Evolutionary conservation across 768 basidiomycete species (phyloP), one percentile per base, ranked within the genome.

Genomic region (Rhizopogon vesiculosus): DNA sequence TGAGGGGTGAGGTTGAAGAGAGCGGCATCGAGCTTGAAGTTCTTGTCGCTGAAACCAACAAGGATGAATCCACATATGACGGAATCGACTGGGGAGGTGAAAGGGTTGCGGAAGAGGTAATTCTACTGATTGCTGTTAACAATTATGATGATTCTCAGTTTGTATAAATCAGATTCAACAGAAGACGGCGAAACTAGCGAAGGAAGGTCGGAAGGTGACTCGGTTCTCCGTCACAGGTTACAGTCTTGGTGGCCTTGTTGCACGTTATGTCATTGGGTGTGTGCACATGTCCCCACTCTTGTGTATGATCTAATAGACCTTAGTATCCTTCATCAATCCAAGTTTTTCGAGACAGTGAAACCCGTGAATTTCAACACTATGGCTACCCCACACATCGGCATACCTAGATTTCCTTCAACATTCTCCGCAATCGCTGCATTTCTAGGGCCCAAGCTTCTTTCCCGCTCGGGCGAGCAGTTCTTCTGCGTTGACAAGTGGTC

Each of bases 1-100:
- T 71, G 9, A 73, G 66, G 18, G 61, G 66, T 7, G 72, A 72
- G 10, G 67, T 73, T n/a, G 64, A 75, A 55, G 35, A 22, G 9
- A 38, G 15, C 35, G 35, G 10, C 5, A 5, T 39, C 13, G 22
- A 49, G 35, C 75, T 93, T 5, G 81, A 82, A 38, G 75, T 89
- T 28, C 69, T 91, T n/a, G 65, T 83, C 0, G 80, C 89, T 3
- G 73, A 88, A 61, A 80, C 85, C 3, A 89, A 91, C 65, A 65
- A 74, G 16, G 83, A 83, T 31, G 79, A 83, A 29, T 78, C 78
- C 9, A 91, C 89, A 1, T 92, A 91, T 61, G 91, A 93, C 60
- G 90, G 91, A 1, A 81, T 93, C 22, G 91, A 93, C 64, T 89
- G 89, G 82, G 86, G 89, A 56, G 87, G 84, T 39, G 89, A 92